Conservation (phyloP, 768 basidiomycete genomes). For the Gymnopilus dilepis region DNA sequence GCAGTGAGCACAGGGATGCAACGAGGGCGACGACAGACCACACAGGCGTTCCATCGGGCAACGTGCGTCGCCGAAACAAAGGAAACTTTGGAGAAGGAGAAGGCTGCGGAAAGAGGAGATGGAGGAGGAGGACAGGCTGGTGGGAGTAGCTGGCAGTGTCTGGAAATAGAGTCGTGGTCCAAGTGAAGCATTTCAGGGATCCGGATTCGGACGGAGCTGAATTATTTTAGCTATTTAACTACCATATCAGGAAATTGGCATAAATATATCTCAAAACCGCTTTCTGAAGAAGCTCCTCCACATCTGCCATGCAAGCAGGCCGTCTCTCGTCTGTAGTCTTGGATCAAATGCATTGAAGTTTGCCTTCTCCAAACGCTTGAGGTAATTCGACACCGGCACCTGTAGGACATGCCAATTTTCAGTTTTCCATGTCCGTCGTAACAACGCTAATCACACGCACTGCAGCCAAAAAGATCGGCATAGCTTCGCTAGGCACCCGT, state of each 20-base stretch:
- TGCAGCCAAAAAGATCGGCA: slow-evolving; percentile 75
- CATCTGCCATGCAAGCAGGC: slow-evolving; percentile 79
- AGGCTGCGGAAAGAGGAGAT: slow-evolving; percentile 9
- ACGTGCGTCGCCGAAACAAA: slow-evolving; percentile 16
- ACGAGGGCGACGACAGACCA: slow-evolving; percentile 48
- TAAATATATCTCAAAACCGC: slow-evolving; percentile 35
- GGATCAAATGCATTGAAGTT: slow-evolving; percentile 78
- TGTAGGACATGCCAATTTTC: slow-evolving; percentile 34
- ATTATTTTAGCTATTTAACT: slow-evolving; percentile 49
- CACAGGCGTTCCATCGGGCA: slow-evolving; percentile 66
- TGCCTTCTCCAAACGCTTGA: slow-evolving; percentile 67
- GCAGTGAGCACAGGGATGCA: slow-evolving; percentile 14
- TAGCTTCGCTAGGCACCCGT: slow-evolving; percentile 58
- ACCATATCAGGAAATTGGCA: slow-evolving; percentile 36
- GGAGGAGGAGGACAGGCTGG: slow-evolving; percentile 13
- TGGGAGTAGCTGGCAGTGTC: slow-evolving; percentile 24
- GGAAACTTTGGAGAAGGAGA: slow-evolving; percentile 22
- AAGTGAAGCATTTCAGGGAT: slow-evolving; percentile 32
- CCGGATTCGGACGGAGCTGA: slow-evolving; percentile 50
- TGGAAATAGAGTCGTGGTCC: slow-evolving; percentile 32
- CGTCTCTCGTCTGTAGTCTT: slow-evolving; percentile 67
- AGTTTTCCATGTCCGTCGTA: slow-evolving; percentile 24
- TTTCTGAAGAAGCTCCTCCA: slow-evolving; percentile 49
- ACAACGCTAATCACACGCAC: slow-evolving; percentile 50
- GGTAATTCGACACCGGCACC: slow-evolving; percentile 71